Conservation (phyloP, 2,329 filamentous ascomycete genomes). For the Plectosphaerella cucumerina region DNA sequence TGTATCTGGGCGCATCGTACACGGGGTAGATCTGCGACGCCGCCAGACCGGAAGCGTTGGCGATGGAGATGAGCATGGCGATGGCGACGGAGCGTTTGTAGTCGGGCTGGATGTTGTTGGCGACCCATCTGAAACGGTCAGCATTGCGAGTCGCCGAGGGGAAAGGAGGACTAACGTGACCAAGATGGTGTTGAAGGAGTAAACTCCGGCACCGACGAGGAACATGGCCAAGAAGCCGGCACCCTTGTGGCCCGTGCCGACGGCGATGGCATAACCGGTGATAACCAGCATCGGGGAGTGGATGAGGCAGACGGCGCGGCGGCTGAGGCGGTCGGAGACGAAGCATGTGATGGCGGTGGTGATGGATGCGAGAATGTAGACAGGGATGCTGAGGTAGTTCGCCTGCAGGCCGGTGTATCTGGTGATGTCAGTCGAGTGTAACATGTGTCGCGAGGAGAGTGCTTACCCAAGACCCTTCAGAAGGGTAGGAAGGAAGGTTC, state of each 20-base stretch:
- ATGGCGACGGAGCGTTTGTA: slow-evolving; percentile 25
- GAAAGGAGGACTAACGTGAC: slow-evolving; percentile 6
- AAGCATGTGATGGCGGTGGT: slow-evolving; percentile 17
- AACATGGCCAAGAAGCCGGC: slow-evolving; percentile 30
- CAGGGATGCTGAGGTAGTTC: slow-evolving; percentile 30
- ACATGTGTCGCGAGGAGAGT: neutral
- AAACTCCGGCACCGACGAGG: slow-evolving; percentile 10
- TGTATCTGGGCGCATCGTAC: slow-evolving; percentile 23
- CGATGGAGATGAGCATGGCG: slow-evolving; percentile 23
- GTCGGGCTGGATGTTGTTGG: slow-evolving; percentile 27
- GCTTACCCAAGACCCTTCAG: slow-evolving; percentile 6
- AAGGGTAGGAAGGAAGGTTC: slow-evolving; percentile 18
- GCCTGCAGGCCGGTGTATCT: slow-evolving; percentile 14
- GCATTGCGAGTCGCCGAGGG: neutral
- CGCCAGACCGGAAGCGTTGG: slow-evolving; percentile 22
- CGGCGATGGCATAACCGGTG: slow-evolving; percentile 26
- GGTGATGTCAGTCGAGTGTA: neutral
- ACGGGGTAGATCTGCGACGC: slow-evolving; percentile 27
- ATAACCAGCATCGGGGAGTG: slow-evolving; percentile 21
- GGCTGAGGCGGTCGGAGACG: slow-evolving; percentile 24
- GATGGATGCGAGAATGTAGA: slow-evolving; percentile 24
- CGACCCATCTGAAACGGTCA: slow-evolving; percentile 20
- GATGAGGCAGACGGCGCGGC: slow-evolving; percentile 24
- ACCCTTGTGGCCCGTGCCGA: slow-evolving; percentile 19
- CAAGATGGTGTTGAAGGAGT: slow-evolving; percentile 9